Base-by-base conservation (phyloP, 2,329 filamentous ascomycete genomes). In the Alternaria postmessia region DNA sequence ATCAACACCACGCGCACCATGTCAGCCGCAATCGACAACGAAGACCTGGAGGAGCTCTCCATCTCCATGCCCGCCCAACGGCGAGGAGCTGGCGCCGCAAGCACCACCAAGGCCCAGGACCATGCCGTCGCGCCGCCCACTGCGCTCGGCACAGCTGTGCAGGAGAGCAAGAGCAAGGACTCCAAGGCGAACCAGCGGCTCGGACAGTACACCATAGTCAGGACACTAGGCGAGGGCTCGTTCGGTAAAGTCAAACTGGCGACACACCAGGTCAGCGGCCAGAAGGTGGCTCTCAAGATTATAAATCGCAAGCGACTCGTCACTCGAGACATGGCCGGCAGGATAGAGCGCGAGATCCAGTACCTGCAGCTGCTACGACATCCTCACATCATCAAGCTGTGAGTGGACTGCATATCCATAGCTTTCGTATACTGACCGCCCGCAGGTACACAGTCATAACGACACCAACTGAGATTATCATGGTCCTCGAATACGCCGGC, bases 161-260 rank as follows among this genome's bases (percentile, higher is more conserved):
- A 73, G 56, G 68, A 75, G 67, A 65, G 80, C 82, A 76, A 83
- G 80, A 60, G 81, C 79, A 63, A 83, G 80, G 68, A 82, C 75
- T 69, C 79, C 82, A 89, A 86, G 81, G 87, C 89, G 65, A 92
- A 91, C 82, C 91, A 94, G 82, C 89, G 94, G 68, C 89, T 98
- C 74, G 93, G 93, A 67, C 92, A 94, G 80, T 99, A 99, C 83
- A 91, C 91, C 72, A 90, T 97, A 58, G 85, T 97, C 70, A 90
- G 89, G 78, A 97, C 94, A 16, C 86, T 99, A 14, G 95, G 95
- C 57, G 95, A 99, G 81, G 95, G 95, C 47, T 97, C 94, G 3
- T 99, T 99, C 78, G 95, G 95, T 72, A 99, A 99, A 83, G 95
- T 99, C 78, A 98, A 98, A 84, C 87, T 99, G 71, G 95, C 95